Base-by-base conservation (phyloP, 306 rosid species). In the Pterocarpus macrocarpus region DNA sequence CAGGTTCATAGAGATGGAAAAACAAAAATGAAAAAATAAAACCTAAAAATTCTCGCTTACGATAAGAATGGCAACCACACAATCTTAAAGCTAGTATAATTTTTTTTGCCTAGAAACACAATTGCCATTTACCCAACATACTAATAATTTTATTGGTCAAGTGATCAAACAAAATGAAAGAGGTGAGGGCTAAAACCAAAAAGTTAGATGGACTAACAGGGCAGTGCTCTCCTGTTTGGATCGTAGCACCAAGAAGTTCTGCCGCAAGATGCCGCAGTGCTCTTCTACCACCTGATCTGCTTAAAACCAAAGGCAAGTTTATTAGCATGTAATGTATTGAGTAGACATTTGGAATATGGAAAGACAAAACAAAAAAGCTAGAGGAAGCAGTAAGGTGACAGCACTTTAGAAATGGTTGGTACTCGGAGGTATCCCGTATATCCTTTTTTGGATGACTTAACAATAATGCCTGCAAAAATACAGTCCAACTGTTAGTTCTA, bases 191-290 rank as follows among this genome's bases (percentile, higher is more conserved):
- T 35, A 56, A 28, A 12, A 41, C 4, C 17, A 56, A 41, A 35
- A 66, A 62, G 82, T 80, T 82, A 76, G 64, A 76, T 64, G 49
- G 81, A 89, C 98, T 89, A 78, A 95, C 98, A 58, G 98, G 94
- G 65, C 98, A 95, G 82, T 95, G 99, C 88, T 95, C 98, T 78
- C 98, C 97, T 50, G 88, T 82, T 85, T 95, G 99, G 84, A 95
- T 95, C 80, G 86, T 76, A 35, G 83, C 98, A 15, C 90, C 87
- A 45, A 93, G 98, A 89, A 84, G 80, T 86, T 92, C 94, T 0
- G 87, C 83, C 50, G 97, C 94, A 14, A 96, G 96, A 89, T 92
- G 96, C 57, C 93, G 91, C 47, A 93, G 94, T 9, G 97, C 94
- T 78, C 88, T 86, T 74, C 78, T 89, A 58, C 83, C 50, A 62